Base-by-base conservation (phyloP, 2,329 filamentous ascomycete species). In the Aureobasidium sp. region DNA sequence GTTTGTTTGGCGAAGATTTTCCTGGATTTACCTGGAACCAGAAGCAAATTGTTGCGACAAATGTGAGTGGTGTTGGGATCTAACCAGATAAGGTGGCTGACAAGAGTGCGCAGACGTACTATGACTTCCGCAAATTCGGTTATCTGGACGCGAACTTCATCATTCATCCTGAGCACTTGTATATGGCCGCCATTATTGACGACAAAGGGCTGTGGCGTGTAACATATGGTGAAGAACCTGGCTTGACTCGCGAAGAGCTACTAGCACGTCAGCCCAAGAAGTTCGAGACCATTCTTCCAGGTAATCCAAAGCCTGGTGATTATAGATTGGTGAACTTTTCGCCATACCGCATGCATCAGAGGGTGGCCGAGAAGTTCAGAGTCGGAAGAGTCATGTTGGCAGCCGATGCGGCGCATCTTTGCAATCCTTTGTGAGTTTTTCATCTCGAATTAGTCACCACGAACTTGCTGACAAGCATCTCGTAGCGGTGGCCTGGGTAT, bases 141-240 rank as follows among this genome's bases (percentile, higher is more conserved):
- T 73, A 70, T 59, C 60, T 61, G 38, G 67, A 69, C 37, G 68
- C 66, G 10, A 73, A 73, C 37, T 73, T 72, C 60, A 61, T 73
- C 55, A 63, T 70, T 11, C 64, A 70, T 47, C 61, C 62, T 0
- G 53, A 62, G 32, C 53, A 70, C 51, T 71, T 70, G 34, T 56
- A 58, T 14, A 62, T 63, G 59, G 56, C 60, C 17, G 61, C 61
- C 10, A 55, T 58, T 24, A 58, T 63, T 4, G 59, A 61, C 16
- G 57, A 64, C 16, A 58, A 63, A 3, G 66, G 67, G 0, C 50
- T 74, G 16, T 72, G 70, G 66, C 61, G 71, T 16, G 66, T 73
- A 1, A 68, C 66, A 6, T 73, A 71, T 49, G 70, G 71, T 3
- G 67, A 70, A 14, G 58, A 69, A 8, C 58, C 59, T 2, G 63